Conservation (phyloP, 2,329 filamentous ascomycete species). For the Pezicula carpinea region DNA sequence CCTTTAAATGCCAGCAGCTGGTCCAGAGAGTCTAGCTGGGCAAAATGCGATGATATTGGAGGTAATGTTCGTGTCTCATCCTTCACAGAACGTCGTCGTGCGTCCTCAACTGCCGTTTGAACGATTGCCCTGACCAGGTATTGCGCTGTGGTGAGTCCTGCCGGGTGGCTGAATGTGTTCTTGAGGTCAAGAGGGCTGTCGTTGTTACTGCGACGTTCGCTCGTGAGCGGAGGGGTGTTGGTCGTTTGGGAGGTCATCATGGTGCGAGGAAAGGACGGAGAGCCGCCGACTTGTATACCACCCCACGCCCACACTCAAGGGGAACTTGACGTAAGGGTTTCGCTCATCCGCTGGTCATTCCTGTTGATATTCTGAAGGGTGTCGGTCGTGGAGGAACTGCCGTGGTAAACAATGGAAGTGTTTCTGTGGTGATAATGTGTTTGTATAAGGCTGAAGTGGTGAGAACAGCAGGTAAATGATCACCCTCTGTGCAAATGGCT, state of each 20-base stretch:
- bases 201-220: background rate
- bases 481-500: no score
- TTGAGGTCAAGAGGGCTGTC: constrained; percentile 5
- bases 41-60: background rate
- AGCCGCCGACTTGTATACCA: no score
- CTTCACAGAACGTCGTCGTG: background rate
- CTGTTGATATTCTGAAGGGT: background rate
- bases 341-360: background rate
- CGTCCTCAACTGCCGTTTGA: background rate
- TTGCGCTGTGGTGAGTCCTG: constrained; percentile 12
- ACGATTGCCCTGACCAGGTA: constrained; percentile 7
- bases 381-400: no score
- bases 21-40: background rate
- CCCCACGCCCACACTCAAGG: background rate
- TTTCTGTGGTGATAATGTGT: no score
- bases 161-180: constrained; percentile 6
- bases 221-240: background rate
- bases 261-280: no score
- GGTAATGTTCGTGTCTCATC: background rate
- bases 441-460: no score
- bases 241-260: background rate
- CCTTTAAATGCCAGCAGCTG: background rate
- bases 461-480: no score
- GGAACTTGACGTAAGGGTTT: background rate
- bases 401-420: no score